These are phyloP conservation scores for Sclerotinia minor DNA, from an alignment of 2,329 filamentous ascomycete genomes.

Conservation along the genomic window DNA sequence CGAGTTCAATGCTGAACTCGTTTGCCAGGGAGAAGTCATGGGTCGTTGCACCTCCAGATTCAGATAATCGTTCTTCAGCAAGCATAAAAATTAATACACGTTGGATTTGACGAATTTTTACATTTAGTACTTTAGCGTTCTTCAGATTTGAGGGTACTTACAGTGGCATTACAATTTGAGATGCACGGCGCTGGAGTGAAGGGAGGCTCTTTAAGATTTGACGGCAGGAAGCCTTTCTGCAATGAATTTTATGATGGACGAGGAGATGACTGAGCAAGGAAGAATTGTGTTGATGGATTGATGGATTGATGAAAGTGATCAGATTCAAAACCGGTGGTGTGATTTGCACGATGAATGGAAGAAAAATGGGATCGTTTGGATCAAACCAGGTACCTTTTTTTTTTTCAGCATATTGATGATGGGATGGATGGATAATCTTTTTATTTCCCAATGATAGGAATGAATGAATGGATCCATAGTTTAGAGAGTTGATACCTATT, in stretches of 20 bases:
- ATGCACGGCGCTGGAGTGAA: constrained; percentile 21
- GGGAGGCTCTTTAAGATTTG: constrained; percentile 10
- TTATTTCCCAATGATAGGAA: constrained; percentile 7
- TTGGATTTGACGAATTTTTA: constrained; percentile 35
- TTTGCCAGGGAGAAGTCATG: constrained; percentile 99
- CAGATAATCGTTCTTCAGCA: constrained; percentile 47
- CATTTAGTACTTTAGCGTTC: constrained; percentile 26
- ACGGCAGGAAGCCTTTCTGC: constrained; percentile 7
- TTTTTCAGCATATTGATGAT: constrained; percentile 10
- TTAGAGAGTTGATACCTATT: constrained; percentile 22
- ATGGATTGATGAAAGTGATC: neutral
- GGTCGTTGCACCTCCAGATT: constrained; percentile 92
- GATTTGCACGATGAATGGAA: constrained; percentile 2
- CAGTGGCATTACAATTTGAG: constrained; percentile 21
- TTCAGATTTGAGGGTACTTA: constrained; percentile 21
- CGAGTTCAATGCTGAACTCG: constrained; percentile 96
- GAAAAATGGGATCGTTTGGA: constrained; percentile 11
- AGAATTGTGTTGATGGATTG: neutral
- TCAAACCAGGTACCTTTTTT: neutral
- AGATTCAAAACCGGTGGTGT: neutral
- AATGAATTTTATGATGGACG: constrained; percentile 15
- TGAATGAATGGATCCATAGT: constrained; percentile 11
- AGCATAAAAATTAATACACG: constrained; percentile 26
- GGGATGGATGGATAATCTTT: constrained; percentile 9
- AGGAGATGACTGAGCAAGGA: neutral